Evolutionary conservation across 75 land plant species (phyloP).

Genomic region (Adiantum capillusveneris): DNA sequence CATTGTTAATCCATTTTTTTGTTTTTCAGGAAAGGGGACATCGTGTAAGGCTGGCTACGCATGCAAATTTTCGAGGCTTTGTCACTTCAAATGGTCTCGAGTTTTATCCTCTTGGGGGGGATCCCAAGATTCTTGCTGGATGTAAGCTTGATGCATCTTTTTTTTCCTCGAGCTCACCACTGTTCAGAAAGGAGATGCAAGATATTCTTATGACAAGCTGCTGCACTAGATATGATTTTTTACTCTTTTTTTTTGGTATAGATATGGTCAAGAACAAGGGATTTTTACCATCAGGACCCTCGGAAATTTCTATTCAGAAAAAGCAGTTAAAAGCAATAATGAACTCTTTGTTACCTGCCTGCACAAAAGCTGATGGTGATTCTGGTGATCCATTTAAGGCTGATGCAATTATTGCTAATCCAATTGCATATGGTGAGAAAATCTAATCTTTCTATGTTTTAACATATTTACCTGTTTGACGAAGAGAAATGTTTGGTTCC

Average conservation of each 20-base stretch:
- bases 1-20: no score
- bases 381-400: constrained; percentile 70
- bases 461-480: no score
- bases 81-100: constrained; percentile 83
- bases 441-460: no score
- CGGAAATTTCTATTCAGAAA: constrained; percentile 75
- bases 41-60: constrained; percentile 90
- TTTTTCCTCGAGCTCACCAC: no score
- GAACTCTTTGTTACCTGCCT: constrained; percentile 84
- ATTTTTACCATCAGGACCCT: constrained; percentile 79
- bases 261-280: constrained; percentile 97
- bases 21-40: constrained; percentile 96
- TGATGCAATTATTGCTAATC: constrained; percentile 96
- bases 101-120: constrained; percentile 91
- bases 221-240: no score
- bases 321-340: constrained; percentile 84
- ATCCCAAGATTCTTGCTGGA: constrained; percentile 83
- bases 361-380: constrained; percentile 78
- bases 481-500: no score
- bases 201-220: no score
- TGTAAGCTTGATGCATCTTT: no score
- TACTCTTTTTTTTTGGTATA: no score
- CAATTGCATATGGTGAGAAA: constrained; percentile 88
- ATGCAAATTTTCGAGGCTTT: constrained; percentile 71
- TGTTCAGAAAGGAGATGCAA: no score